Evolutionary conservation across 2,329 filamentous ascomycete genomes (phyloP), one percentile per base, ranked within the genome.

Genomic region (Aureobasidium uvarum): DNA sequence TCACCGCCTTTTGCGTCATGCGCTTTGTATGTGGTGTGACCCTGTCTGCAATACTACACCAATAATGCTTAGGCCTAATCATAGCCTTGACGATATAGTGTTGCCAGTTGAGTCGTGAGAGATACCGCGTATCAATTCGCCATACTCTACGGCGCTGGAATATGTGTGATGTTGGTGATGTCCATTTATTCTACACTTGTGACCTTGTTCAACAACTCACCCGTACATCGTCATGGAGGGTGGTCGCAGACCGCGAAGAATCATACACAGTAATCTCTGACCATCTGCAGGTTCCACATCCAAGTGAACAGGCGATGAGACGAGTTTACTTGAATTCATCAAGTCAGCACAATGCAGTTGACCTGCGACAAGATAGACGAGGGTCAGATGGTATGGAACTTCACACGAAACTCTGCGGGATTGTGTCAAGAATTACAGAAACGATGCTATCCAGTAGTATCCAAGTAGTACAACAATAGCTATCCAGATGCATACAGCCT

Each of bases 1-100:
- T 58, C 54, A 58, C 54, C 54, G 54, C 54, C 54, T 58, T 58
- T 38, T 39, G 43, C 54, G 54, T 58, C 54, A 58, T 58, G 20
- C 3, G 11, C 18, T 25, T 58, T 43, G 39, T 45, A 16, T 3
- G 16, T 14, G 6, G 23, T n/a, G 13, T 48, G 18, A 60, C 56
- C 41, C 56, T 60, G 56, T 54, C 51, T 8, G 10, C 3, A 14
- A 23, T 5, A 7, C 28, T 11, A 16, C 23, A 25, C 14, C 36
- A 25, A 28, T 13, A 31, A 14, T n/a, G 10, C 14, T 39, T 20
- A 11, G 8, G 7, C 16, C 13, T 5, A 45, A 45, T 3, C 7
- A 10, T 10, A 10, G 41, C 8, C 10, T 20, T 20, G 41, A 45
- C n/a, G 4, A 3, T 45, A 23, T 20, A 5, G 10, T 11, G 23